These are phyloP conservation scores for Pichia sp. DNA, from an alignment of 1,139 yeast genomes.

Conservation along the genomic window DNA sequence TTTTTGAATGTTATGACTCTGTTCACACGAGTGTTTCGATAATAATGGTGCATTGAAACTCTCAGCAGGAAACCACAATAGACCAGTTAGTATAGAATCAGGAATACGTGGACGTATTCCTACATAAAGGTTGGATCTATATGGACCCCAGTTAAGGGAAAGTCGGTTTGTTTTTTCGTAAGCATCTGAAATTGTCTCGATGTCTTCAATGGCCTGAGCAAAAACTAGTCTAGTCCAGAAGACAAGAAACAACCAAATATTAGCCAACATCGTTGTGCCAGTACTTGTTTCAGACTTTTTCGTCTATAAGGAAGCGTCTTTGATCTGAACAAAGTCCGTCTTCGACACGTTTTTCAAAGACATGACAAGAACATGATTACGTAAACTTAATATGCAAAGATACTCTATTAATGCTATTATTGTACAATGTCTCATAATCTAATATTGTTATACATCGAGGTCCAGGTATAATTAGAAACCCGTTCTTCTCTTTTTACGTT, in stretches of 20 bases:
- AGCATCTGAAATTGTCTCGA: conserved; percentile 16
- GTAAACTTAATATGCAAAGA: too few species aligned
- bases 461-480: conserved; percentile 10
- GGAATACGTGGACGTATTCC: conserved; percentile 82
- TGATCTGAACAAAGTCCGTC: too few species aligned
- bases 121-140: conserved; percentile 78
- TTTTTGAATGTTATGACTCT: conserved; percentile 61
- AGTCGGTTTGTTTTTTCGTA: conserved; percentile 36
- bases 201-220: conserved; percentile 3
- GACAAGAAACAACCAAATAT: not conserved
- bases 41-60: conserved; percentile 51
- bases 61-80: conserved; percentile 84
- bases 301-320: too few species aligned
- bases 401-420: too few species aligned
- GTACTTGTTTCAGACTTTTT: too few species aligned
- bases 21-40: conserved; percentile 79
- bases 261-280: not conserved
- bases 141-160: conserved; percentile 84
- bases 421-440: too few species aligned
- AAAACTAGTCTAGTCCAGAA: not conserved
- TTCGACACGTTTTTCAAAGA: too few species aligned
- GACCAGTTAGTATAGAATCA: conserved; percentile 72
- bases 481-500: conserved; percentile 15
- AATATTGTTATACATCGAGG: too few species aligned
- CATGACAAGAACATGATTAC: too few species aligned